Conservation (phyloP, 2,329 filamentous ascomycete species). For the Apiospora saccharicola region DNA sequence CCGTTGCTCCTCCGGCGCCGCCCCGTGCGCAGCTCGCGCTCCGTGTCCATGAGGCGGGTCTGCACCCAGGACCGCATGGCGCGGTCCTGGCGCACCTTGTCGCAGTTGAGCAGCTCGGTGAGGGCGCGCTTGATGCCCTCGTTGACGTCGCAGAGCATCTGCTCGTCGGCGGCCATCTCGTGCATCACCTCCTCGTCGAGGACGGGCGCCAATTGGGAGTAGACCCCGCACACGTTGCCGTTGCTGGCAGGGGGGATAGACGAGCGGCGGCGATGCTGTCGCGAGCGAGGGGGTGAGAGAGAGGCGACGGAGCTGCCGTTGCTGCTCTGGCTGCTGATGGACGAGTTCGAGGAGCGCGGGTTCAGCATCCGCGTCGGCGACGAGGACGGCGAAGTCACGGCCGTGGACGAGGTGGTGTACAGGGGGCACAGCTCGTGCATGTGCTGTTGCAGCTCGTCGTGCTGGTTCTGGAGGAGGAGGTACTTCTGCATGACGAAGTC, state of each 20-base stretch:
- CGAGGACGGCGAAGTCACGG: conserved; percentile 60
- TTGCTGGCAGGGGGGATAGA: conserved; percentile 33
- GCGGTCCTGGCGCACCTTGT: conserved; percentile 58
- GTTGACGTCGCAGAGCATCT: conserved; percentile 63
- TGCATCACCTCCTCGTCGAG: conserved; percentile 56
- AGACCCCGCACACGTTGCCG: conserved; percentile 29
- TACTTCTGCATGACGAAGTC: conserved; percentile 62
- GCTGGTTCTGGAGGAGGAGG: conserved; percentile 60
- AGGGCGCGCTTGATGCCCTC: conserved; percentile 68
- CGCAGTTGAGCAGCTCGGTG: conserved; percentile 68
- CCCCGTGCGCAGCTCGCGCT: conserved; percentile 63
- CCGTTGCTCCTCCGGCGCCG: conserved; percentile 55
- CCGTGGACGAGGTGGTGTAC: conserved; percentile 44
- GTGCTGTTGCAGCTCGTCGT: conserved; percentile 59
- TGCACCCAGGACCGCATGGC: conserved; percentile 66
- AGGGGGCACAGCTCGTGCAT: conserved; percentile 58
- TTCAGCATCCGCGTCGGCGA: conserved; percentile 66
- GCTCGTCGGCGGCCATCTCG: conserved; percentile 60
- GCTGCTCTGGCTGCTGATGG: conserved; percentile 48
- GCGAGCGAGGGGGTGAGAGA: conserved; percentile 36
- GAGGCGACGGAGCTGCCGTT: conserved; percentile 20
- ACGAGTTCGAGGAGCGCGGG: conserved; percentile 46
- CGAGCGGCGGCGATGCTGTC: conserved; percentile 38
- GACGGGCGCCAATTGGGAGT: conserved; percentile 46
- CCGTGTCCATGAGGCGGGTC: conserved; percentile 65